phyloP scores from a whole-genome alignment of 768 basidiomycete genomes.

The Mycena crocata region DNA sequence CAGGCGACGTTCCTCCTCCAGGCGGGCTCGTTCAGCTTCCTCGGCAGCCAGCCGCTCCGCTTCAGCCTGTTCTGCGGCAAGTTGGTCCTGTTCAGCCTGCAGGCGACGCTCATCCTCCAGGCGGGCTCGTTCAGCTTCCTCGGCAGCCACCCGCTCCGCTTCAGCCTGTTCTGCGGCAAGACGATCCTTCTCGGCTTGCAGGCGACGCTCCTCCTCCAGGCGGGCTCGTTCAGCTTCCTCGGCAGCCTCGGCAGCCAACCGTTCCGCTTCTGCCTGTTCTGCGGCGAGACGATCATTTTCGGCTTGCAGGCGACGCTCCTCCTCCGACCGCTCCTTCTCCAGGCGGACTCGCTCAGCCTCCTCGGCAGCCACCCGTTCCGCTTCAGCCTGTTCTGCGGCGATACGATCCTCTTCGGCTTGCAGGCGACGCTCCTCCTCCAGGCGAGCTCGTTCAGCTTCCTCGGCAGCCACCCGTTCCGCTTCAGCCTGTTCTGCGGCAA shows the following conservation, averaged over 20 bases:
- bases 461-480: constrained; percentile 3
- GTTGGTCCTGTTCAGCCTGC: neutral
- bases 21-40: constrained; percentile 11
- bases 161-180: too few species aligned
- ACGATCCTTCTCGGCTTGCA: too few species aligned
- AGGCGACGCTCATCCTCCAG: neutral
- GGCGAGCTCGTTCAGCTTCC: constrained; percentile 8
- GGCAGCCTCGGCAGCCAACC: neutral
- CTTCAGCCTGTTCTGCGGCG: too few species aligned
- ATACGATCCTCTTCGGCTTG: too few species aligned
- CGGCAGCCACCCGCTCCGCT: neutral
- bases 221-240: constrained; percentile 15
- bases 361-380: neutral
- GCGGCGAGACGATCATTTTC: neutral
- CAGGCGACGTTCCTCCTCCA: too few species aligned
- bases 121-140: neutral
- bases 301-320: neutral
- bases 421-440: too few species aligned
- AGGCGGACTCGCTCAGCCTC: neutral
- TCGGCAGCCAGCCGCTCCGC: constrained; percentile 11
- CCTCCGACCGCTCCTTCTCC: constrained; percentile 9
- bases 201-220: too few species aligned
- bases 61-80: neutral
- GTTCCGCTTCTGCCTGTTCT: neutral
- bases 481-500: too few species aligned